Evolutionary conservation across 1,284 basidiomycete genomes (phyloP).

Genomic region (Pseudozyma pruni): DNA sequence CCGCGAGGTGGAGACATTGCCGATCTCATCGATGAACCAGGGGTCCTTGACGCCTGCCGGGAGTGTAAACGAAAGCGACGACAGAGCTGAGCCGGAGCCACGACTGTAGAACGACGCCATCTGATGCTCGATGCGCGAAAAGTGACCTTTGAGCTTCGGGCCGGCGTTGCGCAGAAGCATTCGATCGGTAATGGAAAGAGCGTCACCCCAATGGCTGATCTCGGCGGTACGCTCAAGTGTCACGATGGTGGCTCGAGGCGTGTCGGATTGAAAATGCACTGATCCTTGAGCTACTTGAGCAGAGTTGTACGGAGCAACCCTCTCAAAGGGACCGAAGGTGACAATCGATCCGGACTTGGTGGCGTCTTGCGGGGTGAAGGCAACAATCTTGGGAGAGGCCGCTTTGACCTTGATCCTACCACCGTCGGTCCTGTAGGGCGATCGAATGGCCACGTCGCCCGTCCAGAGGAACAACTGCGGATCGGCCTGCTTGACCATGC

Average conservation of each 20-base stretch:
- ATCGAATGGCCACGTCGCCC: slow-evolving; percentile 80
- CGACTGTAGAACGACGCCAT: slow-evolving; percentile 75
- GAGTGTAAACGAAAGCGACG: slow-evolving; percentile 75
- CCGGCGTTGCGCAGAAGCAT: slow-evolving; percentile 86
- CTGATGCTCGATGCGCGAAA: slow-evolving; percentile 90
- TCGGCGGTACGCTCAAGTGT: slow-evolving; percentile 82
- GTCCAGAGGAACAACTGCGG: slow-evolving; percentile 82
- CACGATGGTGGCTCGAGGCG: slow-evolving; percentile 81
- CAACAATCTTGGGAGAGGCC: slow-evolving; percentile 34
- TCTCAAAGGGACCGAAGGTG: slow-evolving; percentile 86
- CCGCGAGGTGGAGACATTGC: slow-evolving; percentile 94
- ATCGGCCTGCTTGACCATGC: slow-evolving; percentile 79
- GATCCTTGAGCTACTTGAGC: slow-evolving; percentile 70
- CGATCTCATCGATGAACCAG: slow-evolving; percentile 72
- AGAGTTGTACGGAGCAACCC: slow-evolving; percentile 72
- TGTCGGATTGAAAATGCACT: slow-evolving; percentile 83
- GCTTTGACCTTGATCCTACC: slow-evolving; percentile 80
- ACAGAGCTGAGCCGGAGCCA: slow-evolving; percentile 77
- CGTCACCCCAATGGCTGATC: slow-evolving; percentile 96
- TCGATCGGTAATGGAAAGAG: slow-evolving; percentile 90
- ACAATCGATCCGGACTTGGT: slow-evolving; percentile 83
- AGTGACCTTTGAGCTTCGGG: slow-evolving; percentile 91
- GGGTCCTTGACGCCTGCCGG: slow-evolving; percentile 33
- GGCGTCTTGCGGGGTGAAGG: slow-evolving; percentile 69
- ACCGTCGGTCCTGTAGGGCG: slow-evolving; percentile 81